Conservation (phyloP, 352 stramenopile genomes). For the Globisporangium cylindrosporum region DNA sequence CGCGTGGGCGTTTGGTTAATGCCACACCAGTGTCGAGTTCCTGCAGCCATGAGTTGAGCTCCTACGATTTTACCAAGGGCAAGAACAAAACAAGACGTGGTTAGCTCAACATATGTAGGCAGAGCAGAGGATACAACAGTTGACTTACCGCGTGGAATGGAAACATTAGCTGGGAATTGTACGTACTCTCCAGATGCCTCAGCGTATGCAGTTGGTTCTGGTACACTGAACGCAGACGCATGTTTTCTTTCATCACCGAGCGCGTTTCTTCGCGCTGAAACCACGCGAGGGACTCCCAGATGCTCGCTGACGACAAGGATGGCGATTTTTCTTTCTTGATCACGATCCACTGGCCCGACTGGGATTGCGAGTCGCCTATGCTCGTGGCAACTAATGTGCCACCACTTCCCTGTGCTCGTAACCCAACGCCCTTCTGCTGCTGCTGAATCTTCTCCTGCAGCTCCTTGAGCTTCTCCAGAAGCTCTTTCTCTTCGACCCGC, state of each 20-base stretch:
- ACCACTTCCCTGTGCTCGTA: not conserved
- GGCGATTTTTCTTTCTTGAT: not conserved
- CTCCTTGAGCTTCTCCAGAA: not conserved
- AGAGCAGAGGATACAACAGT: not conserved
- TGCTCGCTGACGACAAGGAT: not conserved
- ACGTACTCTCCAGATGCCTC: not conserved
- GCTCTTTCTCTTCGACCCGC: conserved; percentile 3
- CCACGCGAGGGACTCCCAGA: conserved; percentile 5
- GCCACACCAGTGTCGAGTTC: not conserved
- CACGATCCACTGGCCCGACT: not conserved
- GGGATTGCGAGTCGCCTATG: not conserved
- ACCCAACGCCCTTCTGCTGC: too few species aligned
- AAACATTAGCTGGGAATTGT: not conserved
- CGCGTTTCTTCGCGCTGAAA: conserved; percentile 6
- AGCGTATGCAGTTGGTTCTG: conserved; percentile 1
- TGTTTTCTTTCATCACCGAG: conserved; percentile 2
- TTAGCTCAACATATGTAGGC: not conserved
- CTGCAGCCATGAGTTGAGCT: not conserved
- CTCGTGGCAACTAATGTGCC: not conserved
- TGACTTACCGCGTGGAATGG: not conserved
- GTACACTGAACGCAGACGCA: conserved; percentile 1
- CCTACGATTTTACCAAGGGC: not conserved
- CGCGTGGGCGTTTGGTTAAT: conserved; percentile 3
- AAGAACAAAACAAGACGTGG: not conserved
- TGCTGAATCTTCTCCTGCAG: not conserved